Evolutionary conservation across 495 filamentous ascomycete species (phyloP).

Genomic region (Collariella sp.): DNA sequence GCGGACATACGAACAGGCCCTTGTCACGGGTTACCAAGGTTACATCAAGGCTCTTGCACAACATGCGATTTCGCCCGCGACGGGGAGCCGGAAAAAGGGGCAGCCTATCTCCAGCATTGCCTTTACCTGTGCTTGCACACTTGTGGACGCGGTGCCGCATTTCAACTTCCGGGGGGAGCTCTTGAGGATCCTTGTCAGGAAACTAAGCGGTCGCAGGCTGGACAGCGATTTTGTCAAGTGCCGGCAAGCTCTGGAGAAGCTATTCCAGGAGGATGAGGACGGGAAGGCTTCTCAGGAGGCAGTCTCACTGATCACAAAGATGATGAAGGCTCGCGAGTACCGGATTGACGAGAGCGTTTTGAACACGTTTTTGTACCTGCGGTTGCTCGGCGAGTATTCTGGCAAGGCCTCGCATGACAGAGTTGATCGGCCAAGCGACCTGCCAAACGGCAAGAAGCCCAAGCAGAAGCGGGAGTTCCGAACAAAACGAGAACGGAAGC

Average conservation of each 20-base stretch:
- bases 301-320: slow-evolving; percentile 74
- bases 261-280: slow-evolving; percentile 84
- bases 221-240: slow-evolving; percentile 73
- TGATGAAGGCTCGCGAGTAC: slow-evolving; percentile 84
- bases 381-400: slow-evolving; percentile 77
- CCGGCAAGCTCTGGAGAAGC: slow-evolving; percentile 63
- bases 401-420: slow-evolving; percentile 68
- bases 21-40: slow-evolving; percentile 69
- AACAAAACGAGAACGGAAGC: slow-evolving; percentile 44
- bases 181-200: slow-evolving; percentile 75
- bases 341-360: slow-evolving; percentile 73
- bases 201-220: slow-evolving; percentile 57
- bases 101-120: slow-evolving; percentile 57
- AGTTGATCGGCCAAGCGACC: slow-evolving; percentile 51
- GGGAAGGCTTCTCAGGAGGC: slow-evolving; percentile 81
- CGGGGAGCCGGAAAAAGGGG: slow-evolving; percentile 22
- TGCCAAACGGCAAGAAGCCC: slow-evolving; percentile 48
- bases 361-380: slow-evolving; percentile 84
- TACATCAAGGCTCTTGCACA: slow-evolving; percentile 67
- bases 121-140: slow-evolving; percentile 71
- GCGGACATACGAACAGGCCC: slow-evolving; percentile 71
- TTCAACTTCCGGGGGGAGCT: slow-evolving; percentile 92
- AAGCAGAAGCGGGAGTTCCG: slow-evolving; percentile 59
- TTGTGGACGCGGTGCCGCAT: slow-evolving; percentile 75
- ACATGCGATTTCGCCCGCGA: slow-evolving; percentile 46